phyloP scores from a whole-genome alignment of 140 eudicot species.

The Oenanthe javanica region DNA sequence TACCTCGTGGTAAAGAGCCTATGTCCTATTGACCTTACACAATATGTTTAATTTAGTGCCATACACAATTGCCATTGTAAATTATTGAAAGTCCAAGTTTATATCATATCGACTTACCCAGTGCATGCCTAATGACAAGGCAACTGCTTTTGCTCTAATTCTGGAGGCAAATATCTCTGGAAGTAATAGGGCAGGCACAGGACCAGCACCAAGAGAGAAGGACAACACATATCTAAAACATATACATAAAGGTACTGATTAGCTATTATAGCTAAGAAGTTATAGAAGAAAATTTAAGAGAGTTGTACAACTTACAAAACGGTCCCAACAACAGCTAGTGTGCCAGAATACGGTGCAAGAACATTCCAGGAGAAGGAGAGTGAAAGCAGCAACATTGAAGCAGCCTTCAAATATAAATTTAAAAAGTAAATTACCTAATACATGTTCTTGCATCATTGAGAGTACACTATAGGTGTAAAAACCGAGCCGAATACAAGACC shows the following conservation, averaged over 20 bases:
- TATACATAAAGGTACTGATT: background rate
- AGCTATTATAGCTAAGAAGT: background rate
- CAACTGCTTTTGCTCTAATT: constrained; percentile 97
- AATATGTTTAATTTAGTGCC: background rate
- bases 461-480: background rate
- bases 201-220: constrained; percentile 97
- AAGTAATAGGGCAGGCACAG: constrained; percentile 94
- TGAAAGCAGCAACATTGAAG: constrained; percentile 90
- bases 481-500: no score
- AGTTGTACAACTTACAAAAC: constrained; percentile 37
- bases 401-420: constrained; percentile 28
- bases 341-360: constrained; percentile 91
- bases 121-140: constrained; percentile 92
- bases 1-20: background rate
- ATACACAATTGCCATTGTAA: background rate
- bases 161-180: constrained; percentile 96
- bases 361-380: constrained; percentile 80
- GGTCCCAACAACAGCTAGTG: constrained; percentile 75
- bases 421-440: background rate
- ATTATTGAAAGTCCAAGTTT: background rate
- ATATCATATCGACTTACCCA: constrained; percentile 53
- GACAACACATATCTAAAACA: constrained; percentile 50
- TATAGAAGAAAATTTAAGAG: background rate
- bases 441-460: background rate
- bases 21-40: background rate